A percentile compares a stretch with the other conserved stretches of the same genome.
These are phyloP conservation scores for Lasiosphaeria hispida DNA, from an alignment of 495 filamentous ascomycete species.

Conservation along the genomic window DNA sequence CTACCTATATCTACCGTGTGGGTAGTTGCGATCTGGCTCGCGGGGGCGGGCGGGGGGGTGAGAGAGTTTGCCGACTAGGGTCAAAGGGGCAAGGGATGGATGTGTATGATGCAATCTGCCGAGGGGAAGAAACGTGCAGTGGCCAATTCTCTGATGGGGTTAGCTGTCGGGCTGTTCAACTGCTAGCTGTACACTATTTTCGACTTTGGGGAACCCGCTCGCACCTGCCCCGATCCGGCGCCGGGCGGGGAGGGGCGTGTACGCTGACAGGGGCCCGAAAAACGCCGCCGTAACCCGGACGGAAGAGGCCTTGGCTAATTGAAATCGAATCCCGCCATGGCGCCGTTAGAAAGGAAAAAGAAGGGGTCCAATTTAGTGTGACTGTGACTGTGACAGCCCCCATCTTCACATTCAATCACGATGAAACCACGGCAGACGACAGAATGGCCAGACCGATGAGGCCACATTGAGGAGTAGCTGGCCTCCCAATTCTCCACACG, in stretches of 20 bases:
- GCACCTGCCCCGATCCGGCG: slow-evolving; percentile 2
- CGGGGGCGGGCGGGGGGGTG: not conserved
- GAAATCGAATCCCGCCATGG: not conserved
- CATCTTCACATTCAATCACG: slow-evolving; percentile 13
- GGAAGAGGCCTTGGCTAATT: not conserved
- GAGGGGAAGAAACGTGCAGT: not conserved
- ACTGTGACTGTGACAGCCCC: slow-evolving; percentile 2
- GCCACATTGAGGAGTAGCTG: slow-evolving; percentile 6
- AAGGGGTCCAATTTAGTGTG: not conserved
- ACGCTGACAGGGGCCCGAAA: not conserved
- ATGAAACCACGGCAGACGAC: slow-evolving; percentile 21
- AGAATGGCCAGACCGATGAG: slow-evolving; percentile 14
- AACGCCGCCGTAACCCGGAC: slow-evolving; percentile 6
- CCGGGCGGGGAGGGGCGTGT: slow-evolving; percentile 11
- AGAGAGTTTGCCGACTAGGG: not conserved
- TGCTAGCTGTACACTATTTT: not conserved
- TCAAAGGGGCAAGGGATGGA: not conserved
- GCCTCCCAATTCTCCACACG: slow-evolving; percentile 12
- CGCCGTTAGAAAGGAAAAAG: not conserved
- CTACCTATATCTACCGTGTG: not conserved
- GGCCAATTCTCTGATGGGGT: not conserved
- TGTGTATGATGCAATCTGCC: not conserved
- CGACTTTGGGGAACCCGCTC: slow-evolving; percentile 1
- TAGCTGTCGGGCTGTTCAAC: not conserved
- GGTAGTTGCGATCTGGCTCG: not conserved